Percentiles rank a stretch among this genome's conserved stretches.
Conservation (phyloP, 768 basidiomycete species). For the Saitozyma podzolica region DNA sequence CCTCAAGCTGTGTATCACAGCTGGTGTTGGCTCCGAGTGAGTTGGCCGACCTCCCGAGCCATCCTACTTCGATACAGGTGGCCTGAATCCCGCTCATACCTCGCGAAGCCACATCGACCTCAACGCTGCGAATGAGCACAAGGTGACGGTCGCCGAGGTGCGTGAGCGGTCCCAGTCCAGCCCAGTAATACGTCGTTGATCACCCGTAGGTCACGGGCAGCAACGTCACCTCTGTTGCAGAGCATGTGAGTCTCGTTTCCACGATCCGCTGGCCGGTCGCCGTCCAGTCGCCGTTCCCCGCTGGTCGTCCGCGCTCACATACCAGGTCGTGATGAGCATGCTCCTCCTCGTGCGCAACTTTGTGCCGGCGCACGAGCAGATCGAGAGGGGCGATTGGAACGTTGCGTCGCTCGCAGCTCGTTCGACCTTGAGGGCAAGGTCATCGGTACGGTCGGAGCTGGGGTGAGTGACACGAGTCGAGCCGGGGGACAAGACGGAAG, state of each 20-base stretch:
- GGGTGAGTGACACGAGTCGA: constrained; percentile 24
- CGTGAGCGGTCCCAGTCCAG: too few species aligned
- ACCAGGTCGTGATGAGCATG: constrained; percentile 68
- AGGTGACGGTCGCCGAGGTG: constrained; percentile 73
- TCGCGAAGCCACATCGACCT: constrained; percentile 59
- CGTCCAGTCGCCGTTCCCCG: too few species aligned
- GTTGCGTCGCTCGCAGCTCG: constrained; percentile 81
- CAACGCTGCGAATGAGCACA: constrained; percentile 76
- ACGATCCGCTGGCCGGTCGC: too few species aligned
- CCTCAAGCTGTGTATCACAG: constrained; percentile 84
- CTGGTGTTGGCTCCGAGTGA: constrained; percentile 87
- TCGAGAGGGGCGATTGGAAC: constrained; percentile 80
- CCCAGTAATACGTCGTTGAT: too few species aligned
- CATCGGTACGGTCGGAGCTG: constrained; percentile 79
- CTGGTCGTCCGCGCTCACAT: not conserved
- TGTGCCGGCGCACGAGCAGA: constrained; percentile 66
- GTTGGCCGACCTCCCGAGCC: constrained; percentile 50
- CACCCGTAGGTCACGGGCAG: constrained; percentile 59
- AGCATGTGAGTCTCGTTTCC: constrained; percentile 51
- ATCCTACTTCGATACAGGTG: too few species aligned
- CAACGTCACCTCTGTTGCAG: constrained; percentile 82
- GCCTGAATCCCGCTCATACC: too few species aligned
- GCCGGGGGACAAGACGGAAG: too few species aligned
- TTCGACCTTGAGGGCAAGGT: constrained; percentile 90
- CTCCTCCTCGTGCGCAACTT: constrained; percentile 89